These are phyloP conservation scores for Talaromyces adpressus DNA, from an alignment of 495 filamentous ascomycete species.

Conservation along the genomic window DNA sequence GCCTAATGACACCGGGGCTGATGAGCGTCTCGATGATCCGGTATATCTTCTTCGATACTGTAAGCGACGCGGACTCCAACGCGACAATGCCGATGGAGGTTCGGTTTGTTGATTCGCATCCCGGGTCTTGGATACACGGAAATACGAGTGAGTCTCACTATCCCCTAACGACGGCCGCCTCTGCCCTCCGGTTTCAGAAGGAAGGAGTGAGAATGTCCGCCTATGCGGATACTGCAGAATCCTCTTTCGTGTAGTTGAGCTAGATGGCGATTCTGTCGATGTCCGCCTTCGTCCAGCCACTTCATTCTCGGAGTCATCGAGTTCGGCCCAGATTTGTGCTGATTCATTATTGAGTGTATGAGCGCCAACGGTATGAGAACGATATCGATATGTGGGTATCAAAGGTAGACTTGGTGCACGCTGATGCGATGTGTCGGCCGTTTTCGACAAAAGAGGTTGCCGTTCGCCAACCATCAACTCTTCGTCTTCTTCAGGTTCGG, in stretches of 20 bases:
- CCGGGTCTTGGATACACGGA: background rate
- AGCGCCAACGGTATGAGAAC: constrained; percentile 10
- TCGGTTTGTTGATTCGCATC: background rate
- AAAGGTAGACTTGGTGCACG: constrained; percentile 35
- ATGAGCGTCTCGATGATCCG: background rate
- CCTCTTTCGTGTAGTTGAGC: background rate
- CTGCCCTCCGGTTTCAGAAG: background rate
- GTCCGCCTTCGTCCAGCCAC: constrained; percentile 7
- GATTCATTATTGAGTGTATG: constrained; percentile 28
- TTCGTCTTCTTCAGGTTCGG: constrained; percentile 20
- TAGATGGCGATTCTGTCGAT: background rate
- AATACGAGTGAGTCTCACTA: background rate
- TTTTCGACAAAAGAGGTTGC: constrained; percentile 30
- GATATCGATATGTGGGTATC: constrained; percentile 19
- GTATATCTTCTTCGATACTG: background rate
- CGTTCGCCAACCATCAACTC: constrained; percentile 29
- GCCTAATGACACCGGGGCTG: background rate
- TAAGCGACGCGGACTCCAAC: background rate
- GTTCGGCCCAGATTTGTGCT: constrained; percentile 44
- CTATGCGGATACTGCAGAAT: background rate
- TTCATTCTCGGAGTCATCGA: constrained; percentile 39
- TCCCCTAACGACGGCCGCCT: background rate
- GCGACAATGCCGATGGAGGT: background rate
- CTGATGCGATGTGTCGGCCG: constrained; percentile 16
- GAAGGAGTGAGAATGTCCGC: constrained; percentile 3